Evolutionary conservation across 176 grass and related monocot genomes (phyloP), one percentile per base, ranked within the genome.

Genomic region (Oryza nivara): DNA sequence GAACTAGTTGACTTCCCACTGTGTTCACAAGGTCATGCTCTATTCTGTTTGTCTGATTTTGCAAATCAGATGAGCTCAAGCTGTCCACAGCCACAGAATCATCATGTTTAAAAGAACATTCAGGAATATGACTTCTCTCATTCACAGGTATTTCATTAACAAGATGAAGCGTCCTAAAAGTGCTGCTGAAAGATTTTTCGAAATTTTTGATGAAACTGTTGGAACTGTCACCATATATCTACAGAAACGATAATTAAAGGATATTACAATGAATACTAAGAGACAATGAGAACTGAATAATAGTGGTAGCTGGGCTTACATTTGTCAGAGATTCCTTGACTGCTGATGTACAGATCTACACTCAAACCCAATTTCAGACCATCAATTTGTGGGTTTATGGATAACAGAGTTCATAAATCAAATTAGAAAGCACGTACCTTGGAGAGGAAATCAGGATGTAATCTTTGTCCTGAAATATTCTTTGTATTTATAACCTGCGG

Each of bases 101-200:
- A 54, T 65, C 40, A 67, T 86, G 78, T 14, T 45, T 17, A 73
- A 49, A 92, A 45, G 71, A 89, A 68, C 38, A 78, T 77, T 81
- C 84, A 86, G 75, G 64, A 52, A 75, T 34, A 70, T 20, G 82
- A 66, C 19, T 70, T 72, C 78, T 70, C 74, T 80, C 69, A 67
- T 78, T 70, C 48, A 82, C 43, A 80, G 89, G 89, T 84, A 77
- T 80, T 68, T 82, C 77, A 71, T 87, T 99, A 72, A 99, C 88
- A 78, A 87, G 74, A 84, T 88, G 81, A 56, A 99, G 96, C 9
- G 93, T 99, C 66, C 88, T 93, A 67, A 96, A 87, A 82, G 96
- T 96, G 90, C 89, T 99, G 83, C 86, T 83, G 82, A 99, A 99
- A 63, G 96, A 99, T 78, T 99, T 99, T 63, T 93, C 91, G n/a